phyloP scores from a whole-genome alignment of 805 yeast genomes.

The Metschnikowia anglica region DNA sequence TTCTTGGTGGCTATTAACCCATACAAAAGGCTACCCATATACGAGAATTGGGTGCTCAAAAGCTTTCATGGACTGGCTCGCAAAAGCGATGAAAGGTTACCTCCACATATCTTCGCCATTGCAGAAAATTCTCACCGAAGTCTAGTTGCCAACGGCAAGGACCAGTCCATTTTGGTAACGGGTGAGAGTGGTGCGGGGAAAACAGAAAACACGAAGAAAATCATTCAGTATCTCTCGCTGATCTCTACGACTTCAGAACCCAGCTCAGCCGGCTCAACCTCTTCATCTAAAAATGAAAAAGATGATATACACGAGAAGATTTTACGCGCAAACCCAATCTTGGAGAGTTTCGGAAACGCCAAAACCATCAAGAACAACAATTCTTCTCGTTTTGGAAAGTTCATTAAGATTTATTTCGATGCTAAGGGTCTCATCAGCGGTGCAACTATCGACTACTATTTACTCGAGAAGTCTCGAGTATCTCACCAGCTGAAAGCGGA shows the following conservation, averaged over 20 bases:
- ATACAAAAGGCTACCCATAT: slow-evolving; percentile 70
- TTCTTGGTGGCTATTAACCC: slow-evolving; percentile 96
- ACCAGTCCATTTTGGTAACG: slow-evolving; percentile 93
- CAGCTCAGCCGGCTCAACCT: too few relatives aligned
- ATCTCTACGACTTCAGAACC: slow-evolving; percentile 48
- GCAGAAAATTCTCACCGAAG: slow-evolving; percentile 84
- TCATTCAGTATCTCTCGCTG: slow-evolving; percentile 85
- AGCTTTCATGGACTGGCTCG: slow-evolving; percentile 45
- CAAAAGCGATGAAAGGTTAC: slow-evolving; percentile 30
- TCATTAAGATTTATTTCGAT: slow-evolving; percentile 80
- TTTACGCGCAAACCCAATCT: slow-evolving; percentile 88
- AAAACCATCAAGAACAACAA: slow-evolving; percentile 92
- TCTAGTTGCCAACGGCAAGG: slow-evolving; percentile 62
- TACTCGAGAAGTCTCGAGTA: slow-evolving; percentile 91
- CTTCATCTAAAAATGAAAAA: slow-evolving; percentile 19
- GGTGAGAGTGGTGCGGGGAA: slow-evolving; percentile 99
- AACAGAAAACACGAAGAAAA: slow-evolving; percentile 94
- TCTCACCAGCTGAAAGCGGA: slow-evolving; percentile 71
- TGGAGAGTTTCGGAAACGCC: slow-evolving; percentile 96
- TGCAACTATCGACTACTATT: slow-evolving; percentile 92
- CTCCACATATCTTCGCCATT: slow-evolving; percentile 90
- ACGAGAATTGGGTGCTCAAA: slow-evolving; percentile 56
- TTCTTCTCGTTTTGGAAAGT: slow-evolving; percentile 96
- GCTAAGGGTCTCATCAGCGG: slow-evolving; percentile 67
- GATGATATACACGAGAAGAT: slow-evolving; percentile 76